Evolutionary conservation across 306 rosid genomes (phyloP), one percentile per base, ranked within the genome.

Genomic region (Morella rubra): DNA sequence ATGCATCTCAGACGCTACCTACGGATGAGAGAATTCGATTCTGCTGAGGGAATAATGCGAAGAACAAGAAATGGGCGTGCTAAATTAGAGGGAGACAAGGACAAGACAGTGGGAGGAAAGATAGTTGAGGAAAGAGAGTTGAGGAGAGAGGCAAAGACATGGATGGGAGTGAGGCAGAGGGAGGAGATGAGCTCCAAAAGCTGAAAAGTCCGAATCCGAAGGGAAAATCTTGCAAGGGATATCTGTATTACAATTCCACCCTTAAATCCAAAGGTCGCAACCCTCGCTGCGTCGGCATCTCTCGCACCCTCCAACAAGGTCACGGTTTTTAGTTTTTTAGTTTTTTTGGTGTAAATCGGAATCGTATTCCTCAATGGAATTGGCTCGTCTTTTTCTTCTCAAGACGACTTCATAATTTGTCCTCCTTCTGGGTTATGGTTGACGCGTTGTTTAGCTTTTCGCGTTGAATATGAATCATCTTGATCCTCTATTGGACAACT

Each of bases 261-360:
- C 50, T 65, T 49, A 65, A 65, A 41, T 65, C 50, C 71, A 65
- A 65, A 65, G 50, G 24, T 65, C 71, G 24, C 50, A 65, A 65
- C 70, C 49, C 70, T 65, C 70, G 70, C 49, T 65, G 70, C 49
- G 18, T 65, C 70, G 70, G 70, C 49, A 65, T 65, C 70, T 41
- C 71, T 41, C 50, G 71, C 71, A 42, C 71, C 50, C 49, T 65
- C 27, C 71, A 41, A 8, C 49, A 41, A 40, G 71, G 71, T 65
- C 24, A 3, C 47, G 19, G 27, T 65, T 40, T 65, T 8, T 41
- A 6, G 4, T 16, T 15, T 37, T 62, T 3, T 37, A 4, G 37
- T 40, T 18, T 64, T 14, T 41, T 32, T 62, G 5, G n/a, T 62
- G 37, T 4, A 7, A 60, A 64, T 37, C 19, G 8, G 20, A 64